A percentile compares a stretch with the other conserved stretches of the same genome.
phyloP scores from a whole-genome alignment of 805 yeast species.

The Starmerella stellata region DNA sequence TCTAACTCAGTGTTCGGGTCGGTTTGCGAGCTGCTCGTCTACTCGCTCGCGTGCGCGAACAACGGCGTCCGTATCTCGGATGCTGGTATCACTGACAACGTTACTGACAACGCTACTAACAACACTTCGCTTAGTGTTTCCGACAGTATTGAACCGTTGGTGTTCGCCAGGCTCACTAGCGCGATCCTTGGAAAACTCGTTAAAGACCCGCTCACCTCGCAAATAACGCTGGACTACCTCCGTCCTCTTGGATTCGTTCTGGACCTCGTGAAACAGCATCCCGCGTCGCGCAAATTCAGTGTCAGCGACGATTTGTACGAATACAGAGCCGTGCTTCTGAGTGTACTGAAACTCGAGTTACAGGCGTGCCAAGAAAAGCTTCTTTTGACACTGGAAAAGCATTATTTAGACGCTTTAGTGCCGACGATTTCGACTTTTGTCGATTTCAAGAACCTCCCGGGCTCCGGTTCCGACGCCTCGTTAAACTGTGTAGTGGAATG shows the following conservation, averaged over 20 bases:
- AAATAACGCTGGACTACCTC: conserved; percentile 33
- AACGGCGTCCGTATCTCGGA: conserved; percentile 27
- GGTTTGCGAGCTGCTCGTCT: conserved; percentile 33
- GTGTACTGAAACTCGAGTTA: conserved; percentile 55
- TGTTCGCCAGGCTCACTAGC: conserved; percentile 25
- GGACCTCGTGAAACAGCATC: conserved; percentile 29
- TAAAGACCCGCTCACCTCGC: conserved; percentile 37
- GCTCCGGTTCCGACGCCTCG: conserved; percentile 21
- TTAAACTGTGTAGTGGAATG: conserved; percentile 57
- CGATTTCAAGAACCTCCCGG: conserved; percentile 28
- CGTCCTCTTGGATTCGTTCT: conserved; percentile 36
- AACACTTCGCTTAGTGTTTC: too few relatives aligned
- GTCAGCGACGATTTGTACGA: conserved; percentile 31
- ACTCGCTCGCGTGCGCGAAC: conserved; percentile 30
- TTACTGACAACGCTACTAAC: too few relatives aligned
- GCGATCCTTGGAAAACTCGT: conserved; percentile 48
- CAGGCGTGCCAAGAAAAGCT: conserved; percentile 34
- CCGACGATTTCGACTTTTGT: conserved; percentile 17
- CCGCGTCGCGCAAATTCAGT: background rate
- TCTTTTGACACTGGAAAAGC: conserved; percentile 33
- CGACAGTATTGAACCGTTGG: conserved; percentile 31
- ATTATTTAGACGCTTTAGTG: conserved; percentile 35
- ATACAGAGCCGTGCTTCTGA: conserved; percentile 43
- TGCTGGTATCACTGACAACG: background rate
- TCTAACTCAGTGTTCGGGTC: conserved; percentile 38